Evolutionary conservation across 2,329 filamentous ascomycete genomes (phyloP).

Genomic region (Amauroascus verrucosus): DNA sequence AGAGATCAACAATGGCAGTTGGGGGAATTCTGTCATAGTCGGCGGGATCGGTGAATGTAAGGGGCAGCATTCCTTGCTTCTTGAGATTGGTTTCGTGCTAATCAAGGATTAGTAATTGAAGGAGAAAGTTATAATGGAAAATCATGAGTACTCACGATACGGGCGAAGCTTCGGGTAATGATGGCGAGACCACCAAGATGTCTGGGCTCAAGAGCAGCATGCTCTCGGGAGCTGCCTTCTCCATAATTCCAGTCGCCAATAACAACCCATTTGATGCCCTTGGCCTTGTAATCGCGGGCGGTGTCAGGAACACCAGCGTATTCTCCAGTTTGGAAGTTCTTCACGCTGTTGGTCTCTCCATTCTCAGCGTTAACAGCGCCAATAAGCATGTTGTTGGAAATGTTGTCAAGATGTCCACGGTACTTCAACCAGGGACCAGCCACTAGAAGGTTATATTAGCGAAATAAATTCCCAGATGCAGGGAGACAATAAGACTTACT

Average conservation of each 20-base stretch:
- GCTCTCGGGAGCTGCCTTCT: constrained; percentile 94
- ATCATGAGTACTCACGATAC: constrained; percentile 54
- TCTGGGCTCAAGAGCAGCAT: constrained; percentile 92
- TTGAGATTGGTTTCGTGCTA: constrained; percentile 98
- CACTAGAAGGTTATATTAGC: constrained; percentile 37
- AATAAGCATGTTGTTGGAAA: constrained; percentile 99
- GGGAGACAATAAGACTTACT: constrained; percentile 33
- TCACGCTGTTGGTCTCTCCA: constrained; percentile 93
- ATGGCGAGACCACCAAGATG: constrained; percentile 95
- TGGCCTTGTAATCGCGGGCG: constrained; percentile 96
- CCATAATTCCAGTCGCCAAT: constrained; percentile 99
- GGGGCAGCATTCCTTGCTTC: constrained; percentile 99
- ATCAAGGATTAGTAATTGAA: constrained; percentile 5
- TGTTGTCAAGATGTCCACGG: constrained; percentile 97
- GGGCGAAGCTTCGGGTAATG: constrained; percentile 89
- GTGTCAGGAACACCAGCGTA: constrained; percentile 84
- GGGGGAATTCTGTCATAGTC: constrained; percentile 97
- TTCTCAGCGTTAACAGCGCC: constrained; percentile 94
- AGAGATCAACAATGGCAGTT: constrained; percentile 82
- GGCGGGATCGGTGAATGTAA: constrained; percentile 86
- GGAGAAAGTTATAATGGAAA: neutral
- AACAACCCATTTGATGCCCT: constrained; percentile 93
- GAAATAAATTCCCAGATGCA: neutral
- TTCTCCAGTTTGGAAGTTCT: constrained; percentile 76
- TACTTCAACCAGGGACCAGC: constrained; percentile 97